A percentile compares a stretch with the other conserved stretches of the same genome.
These are phyloP conservation scores for Chenopodium suecicum DNA, from an alignment of 148 eudicot species.

Conservation along the genomic window DNA sequence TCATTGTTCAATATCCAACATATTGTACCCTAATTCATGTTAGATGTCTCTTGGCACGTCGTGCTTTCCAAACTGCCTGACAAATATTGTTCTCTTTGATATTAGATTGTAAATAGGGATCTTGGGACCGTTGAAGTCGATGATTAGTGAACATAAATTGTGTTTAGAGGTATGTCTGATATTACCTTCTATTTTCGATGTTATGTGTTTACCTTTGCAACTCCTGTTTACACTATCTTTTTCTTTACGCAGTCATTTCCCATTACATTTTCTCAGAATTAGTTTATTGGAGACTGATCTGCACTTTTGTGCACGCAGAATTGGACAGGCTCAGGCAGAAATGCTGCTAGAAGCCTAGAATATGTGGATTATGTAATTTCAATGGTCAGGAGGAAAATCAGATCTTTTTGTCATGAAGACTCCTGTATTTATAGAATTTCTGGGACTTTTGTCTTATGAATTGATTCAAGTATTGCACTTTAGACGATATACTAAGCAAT, in stretches of 20 bases:
- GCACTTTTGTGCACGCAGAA: background rate
- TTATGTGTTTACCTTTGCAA: background rate
- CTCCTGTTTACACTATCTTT: background rate
- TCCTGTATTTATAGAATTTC: background rate
- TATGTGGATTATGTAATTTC: background rate
- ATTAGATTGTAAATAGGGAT: slow-evolving; percentile 66
- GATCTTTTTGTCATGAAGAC: background rate
- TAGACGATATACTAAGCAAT: background rate
- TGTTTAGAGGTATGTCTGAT: slow-evolving; percentile 17
- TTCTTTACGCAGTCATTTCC: background rate
- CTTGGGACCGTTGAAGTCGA: slow-evolving; percentile 39
- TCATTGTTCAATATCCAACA: background rate
- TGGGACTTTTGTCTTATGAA: background rate
- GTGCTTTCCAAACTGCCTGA: background rate
- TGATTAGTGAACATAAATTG: slow-evolving; percentile 27
- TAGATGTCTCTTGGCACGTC: background rate
- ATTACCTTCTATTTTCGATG: background rate
- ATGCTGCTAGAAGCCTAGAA: background rate
- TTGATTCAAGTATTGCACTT: background rate
- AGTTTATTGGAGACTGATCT: background rate
- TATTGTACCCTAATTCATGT: background rate
- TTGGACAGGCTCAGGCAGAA: background rate
- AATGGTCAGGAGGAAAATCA: background rate
- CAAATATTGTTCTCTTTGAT: slow-evolving; percentile 14
- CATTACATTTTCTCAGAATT: background rate